Percentiles rank a stretch among this genome's conserved stretches.
phyloP scores from a whole-genome alignment of 257 asterid species.

The Coffea canephora region DNA sequence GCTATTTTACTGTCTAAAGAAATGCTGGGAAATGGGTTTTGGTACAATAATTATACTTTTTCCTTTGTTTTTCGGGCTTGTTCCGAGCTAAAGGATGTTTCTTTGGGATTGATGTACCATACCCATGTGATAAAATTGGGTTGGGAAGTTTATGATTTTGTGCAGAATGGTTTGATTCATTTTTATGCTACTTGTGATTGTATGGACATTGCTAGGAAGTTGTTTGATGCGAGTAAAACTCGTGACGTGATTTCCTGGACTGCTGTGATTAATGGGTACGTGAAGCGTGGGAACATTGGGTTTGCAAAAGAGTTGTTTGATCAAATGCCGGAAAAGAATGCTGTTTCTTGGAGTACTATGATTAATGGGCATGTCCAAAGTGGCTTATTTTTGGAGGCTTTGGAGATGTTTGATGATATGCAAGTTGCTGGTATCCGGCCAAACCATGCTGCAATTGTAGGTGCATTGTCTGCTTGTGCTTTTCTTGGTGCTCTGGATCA shows the following conservation, averaged over 20 bases:
- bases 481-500: constrained; percentile 43
- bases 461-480: constrained; percentile 43
- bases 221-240: constrained; percentile 37
- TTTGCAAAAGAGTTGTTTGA: constrained; percentile 46
- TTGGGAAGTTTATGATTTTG: constrained; percentile 56
- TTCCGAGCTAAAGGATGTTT: constrained; percentile 27
- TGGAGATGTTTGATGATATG: constrained; percentile 37
- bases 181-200: constrained; percentile 34
- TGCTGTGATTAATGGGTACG: constrained; percentile 45
- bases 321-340: constrained; percentile 50
- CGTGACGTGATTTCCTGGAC: constrained; percentile 54
- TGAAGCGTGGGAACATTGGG: constrained; percentile 29
- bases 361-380: constrained; percentile 45
- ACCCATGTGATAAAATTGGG: constrained; percentile 44
- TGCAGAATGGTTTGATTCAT: constrained; percentile 55
- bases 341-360: constrained; percentile 52
- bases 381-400: constrained; percentile 44
- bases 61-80: constrained; percentile 54
- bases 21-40: constrained; percentile 34
- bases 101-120: constrained; percentile 41
- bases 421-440: constrained; percentile 39
- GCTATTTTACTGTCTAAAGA: constrained; percentile 37
- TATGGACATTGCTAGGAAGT: constrained; percentile 36
- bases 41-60: constrained; percentile 50
- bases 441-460: constrained; percentile 40